Base-by-base conservation (phyloP, 768 basidiomycete species). In the Xerocomus brunneocitrinus region DNA sequence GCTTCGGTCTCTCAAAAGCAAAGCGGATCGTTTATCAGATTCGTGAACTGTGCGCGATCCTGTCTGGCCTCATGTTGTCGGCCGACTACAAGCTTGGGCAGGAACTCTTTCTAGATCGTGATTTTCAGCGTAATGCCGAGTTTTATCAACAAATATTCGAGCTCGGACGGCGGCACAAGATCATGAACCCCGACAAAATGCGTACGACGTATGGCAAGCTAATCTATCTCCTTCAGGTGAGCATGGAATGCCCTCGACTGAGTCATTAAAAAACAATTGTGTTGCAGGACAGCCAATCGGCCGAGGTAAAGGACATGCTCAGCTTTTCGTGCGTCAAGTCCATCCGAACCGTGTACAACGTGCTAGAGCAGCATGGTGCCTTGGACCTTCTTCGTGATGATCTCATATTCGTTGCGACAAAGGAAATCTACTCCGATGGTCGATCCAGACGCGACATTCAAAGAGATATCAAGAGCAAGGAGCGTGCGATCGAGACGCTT, bases 161-260 rank as follows among this genome's bases (percentile, higher is more conserved):
- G 70, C 78, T 92, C 24, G 89, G 91, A 19, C 75, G 89, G 47
- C 78, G 90, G 53, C 88, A 91, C 65, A 92, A 92, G 68, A 92
- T 93, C 63, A 91, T 89, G 88, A 93, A 92, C 61, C 91, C 91
- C 0, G 91, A 92, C 64, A 91, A 91, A 61, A 91, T 92, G 90
- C 79, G 91, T 25, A 84, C 87, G 28, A 92, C 88, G 8, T 93
- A 93, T 56, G 91, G 91, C 9, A 92, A 92, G 64, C 72, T 92
- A 54, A 84, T 91, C 32, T 92, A 91, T 68, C 72, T 92, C 51
- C 77, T 91, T 32, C 88, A 91, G 79, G 88, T 87, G 56, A 58
- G 75, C 63, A 41, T 46, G 13, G 30, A 8, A 16, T 6, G 9
- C n/a, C 14, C 25, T n/a, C 25, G 2, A 41, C 25, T 25, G 30